Conservation (phyloP, 306 rosid genomes). For the Corylus avellana region DNA sequence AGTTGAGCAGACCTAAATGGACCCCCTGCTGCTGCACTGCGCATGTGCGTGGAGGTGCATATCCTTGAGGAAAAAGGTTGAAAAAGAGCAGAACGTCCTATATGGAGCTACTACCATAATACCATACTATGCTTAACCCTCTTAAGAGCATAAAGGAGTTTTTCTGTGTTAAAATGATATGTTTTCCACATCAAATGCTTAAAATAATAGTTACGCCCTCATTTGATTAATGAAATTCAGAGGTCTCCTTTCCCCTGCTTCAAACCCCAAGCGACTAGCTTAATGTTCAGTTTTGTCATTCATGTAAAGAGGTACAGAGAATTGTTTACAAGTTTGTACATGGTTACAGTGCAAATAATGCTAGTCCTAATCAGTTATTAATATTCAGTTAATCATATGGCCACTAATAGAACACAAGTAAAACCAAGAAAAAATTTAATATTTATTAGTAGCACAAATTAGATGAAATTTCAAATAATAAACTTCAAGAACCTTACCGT, state of each 20-base stretch:
- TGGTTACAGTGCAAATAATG: not conserved
- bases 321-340: not conserved
- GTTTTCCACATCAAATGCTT: not conserved
- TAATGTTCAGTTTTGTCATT: not conserved
- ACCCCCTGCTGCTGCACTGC: no score
- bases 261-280: not conserved
- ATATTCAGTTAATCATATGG: not conserved
- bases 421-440: not conserved
- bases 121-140: not conserved
- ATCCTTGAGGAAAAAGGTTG: not conserved
- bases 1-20: not conserved
- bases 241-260: not conserved
- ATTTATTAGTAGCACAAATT: not conserved
- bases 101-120: not conserved
- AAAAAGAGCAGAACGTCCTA: not conserved
- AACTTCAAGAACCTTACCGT: conserved; percentile 41
- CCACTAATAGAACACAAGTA: not conserved
- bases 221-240: not conserved
- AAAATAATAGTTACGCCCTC: not conserved
- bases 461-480: not conserved
- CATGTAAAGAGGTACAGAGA: not conserved
- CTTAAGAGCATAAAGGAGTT: not conserved
- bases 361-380: not conserved
- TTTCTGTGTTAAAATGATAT: not conserved
- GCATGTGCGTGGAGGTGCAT: not conserved